A percentile compares a stretch with the other conserved stretches of the same genome.
Evolutionary conservation across 1,284 basidiomycete species (phyloP).

Genomic region (Sphagnurus paluster): DNA sequence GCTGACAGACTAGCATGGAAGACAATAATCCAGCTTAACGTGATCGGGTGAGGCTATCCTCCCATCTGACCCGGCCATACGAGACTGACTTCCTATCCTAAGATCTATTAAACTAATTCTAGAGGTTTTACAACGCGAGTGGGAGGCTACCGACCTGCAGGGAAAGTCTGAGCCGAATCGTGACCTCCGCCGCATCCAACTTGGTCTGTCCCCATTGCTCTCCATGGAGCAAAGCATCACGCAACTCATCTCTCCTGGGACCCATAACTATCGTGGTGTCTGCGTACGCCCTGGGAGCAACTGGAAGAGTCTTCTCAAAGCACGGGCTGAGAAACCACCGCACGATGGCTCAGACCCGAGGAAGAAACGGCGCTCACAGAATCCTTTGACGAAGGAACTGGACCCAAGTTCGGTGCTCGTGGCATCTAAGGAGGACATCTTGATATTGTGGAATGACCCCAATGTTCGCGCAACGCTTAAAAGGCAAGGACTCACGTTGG

Average conservation of each 20-base stretch:
- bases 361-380: constrained; percentile 30
- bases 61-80: not conserved
- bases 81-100: not conserved
- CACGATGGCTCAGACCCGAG: not conserved
- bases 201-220: constrained; percentile 61
- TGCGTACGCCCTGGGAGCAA: constrained; percentile 57
- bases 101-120: constrained; percentile 58
- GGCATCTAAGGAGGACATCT: constrained; percentile 60
- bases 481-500: constrained; percentile 47
- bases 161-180: constrained; percentile 26
- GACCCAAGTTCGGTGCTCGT: constrained; percentile 52
- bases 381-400: constrained; percentile 24
- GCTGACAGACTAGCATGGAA: constrained; percentile 60
- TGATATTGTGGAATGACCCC: constrained; percentile 59
- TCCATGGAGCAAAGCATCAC: constrained; percentile 55
- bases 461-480: constrained; percentile 51
- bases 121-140: constrained; percentile 48
- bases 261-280: constrained; percentile 38
- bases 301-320: constrained; percentile 45
- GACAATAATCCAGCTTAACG: constrained; percentile 65
- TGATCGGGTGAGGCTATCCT: constrained; percentile 49
- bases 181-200: constrained; percentile 44
- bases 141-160: constrained; percentile 32
- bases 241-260: constrained; percentile 40
- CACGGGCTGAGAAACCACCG: not conserved